Conservation (phyloP, 192 early-diverging fungal species). For the Helicostylum pulchrum region DNA sequence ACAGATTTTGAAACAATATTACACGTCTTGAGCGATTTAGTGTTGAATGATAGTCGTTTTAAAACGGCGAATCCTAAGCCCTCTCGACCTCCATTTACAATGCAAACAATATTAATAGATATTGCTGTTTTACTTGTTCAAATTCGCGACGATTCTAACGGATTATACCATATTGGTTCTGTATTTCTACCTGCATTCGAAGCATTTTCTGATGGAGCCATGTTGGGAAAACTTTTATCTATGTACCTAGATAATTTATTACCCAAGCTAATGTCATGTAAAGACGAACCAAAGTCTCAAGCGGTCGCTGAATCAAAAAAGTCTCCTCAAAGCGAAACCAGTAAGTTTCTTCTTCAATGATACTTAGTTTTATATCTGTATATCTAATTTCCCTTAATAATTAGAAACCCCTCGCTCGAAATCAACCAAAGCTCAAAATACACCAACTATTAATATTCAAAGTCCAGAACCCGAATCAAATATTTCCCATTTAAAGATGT, state of each 20-base stretch:
- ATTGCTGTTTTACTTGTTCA: conserved; percentile 39
- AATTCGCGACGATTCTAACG: conserved; percentile 29
- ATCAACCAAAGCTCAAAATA: neutral
- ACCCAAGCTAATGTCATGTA: conserved; percentile 39
- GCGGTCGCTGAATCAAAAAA: too few species aligned
- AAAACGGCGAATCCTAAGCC: conserved; percentile 42
- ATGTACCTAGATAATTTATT: conserved; percentile 46
- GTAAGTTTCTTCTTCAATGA: neutral
- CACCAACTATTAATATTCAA: conserved; percentile 36
- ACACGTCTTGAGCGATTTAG: conserved; percentile 45
- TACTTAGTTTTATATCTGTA: neutral
- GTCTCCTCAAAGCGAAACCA: neutral
- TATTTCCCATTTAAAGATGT: neutral
- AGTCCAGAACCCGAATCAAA: conserved; percentile 20
- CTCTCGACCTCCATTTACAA: conserved; percentile 46
- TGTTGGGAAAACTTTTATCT: conserved; percentile 41
- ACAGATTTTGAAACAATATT: conserved; percentile 33
- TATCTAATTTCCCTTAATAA: neutral
- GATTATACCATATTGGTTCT: conserved; percentile 53
- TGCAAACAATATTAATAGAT: conserved; percentile 51
- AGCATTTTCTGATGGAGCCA: conserved; percentile 37
- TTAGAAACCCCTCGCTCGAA: neutral
- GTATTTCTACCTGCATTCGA: conserved; percentile 50
- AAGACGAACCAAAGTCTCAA: conserved; percentile 7
- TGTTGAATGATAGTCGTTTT: conserved; percentile 57